Evolutionary conservation across 331 rosid genomes (phyloP).

Genomic region (Acacia pycnantha): DNA sequence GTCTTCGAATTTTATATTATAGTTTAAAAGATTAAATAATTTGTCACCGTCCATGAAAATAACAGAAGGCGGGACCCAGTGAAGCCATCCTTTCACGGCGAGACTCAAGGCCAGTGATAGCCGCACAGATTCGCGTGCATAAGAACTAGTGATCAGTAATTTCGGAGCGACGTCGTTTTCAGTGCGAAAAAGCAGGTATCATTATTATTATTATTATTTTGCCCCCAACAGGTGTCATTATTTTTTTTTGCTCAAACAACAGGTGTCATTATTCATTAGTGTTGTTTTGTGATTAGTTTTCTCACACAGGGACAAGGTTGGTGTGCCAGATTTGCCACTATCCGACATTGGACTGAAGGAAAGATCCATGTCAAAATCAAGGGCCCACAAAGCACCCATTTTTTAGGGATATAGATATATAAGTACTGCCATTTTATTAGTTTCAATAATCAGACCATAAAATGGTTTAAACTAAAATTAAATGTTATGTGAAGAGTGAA

Average conservation of each 20-base stretch:
- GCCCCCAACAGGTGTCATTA: no score
- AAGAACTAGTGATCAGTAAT: no score
- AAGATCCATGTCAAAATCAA: background rate
- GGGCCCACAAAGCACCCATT: background rate
- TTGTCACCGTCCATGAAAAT: background rate
- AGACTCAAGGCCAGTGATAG: background rate
- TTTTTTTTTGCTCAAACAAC: no score
- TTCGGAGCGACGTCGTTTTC: no score
- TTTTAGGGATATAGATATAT: background rate
- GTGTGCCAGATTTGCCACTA: background rate
- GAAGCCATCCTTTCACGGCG: background rate
- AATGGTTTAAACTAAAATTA: background rate
- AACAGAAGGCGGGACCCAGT: background rate
- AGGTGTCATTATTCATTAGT: no score
- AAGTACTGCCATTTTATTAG: no score
- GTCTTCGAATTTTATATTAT: background rate
- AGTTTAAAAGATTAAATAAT: background rate
- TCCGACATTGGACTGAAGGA: background rate
- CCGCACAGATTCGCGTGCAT: background rate
- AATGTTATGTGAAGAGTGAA: background rate
- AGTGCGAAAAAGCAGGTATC: no score
- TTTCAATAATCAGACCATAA: no score
- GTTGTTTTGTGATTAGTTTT: background rate
- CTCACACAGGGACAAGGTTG: background rate
- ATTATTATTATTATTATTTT: no score